Evolutionary conservation across 2,329 filamentous ascomycete genomes (phyloP).

Genomic region (Exophiala bonariae): DNA sequence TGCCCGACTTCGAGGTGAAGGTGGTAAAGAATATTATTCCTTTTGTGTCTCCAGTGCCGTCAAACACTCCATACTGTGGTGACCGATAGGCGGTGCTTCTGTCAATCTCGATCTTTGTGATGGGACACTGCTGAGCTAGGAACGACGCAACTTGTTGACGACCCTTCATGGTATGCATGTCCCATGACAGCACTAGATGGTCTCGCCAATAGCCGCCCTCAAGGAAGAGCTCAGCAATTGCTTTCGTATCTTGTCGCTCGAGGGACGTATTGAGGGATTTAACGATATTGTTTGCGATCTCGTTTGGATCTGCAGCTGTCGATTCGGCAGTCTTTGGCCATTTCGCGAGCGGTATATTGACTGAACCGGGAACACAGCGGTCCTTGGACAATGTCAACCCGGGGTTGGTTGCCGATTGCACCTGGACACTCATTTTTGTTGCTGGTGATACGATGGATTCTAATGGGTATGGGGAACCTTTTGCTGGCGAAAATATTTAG

Average conservation of each 20-base stretch:
- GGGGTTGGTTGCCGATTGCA: slow-evolving; percentile 38
- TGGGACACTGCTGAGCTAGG: slow-evolving; percentile 39
- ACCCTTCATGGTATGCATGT: slow-evolving; percentile 56
- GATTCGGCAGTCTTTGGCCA: slow-evolving; percentile 42
- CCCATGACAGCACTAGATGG: slow-evolving; percentile 57
- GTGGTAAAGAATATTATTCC: slow-evolving; percentile 60
- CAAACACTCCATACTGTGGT: slow-evolving; percentile 50
- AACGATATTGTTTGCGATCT: slow-evolving; percentile 39
- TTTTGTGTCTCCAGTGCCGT: slow-evolving; percentile 48
- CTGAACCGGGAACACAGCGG: slow-evolving; percentile 53
- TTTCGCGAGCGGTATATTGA: slow-evolving; percentile 49
- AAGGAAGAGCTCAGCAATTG: slow-evolving; percentile 47
- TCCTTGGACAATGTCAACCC: slow-evolving; percentile 42
- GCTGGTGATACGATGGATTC: no score
- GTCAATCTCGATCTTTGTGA: slow-evolving; percentile 50
- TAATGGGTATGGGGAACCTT: no score
- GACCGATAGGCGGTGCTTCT: slow-evolving; percentile 44
- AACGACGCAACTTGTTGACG: slow-evolving; percentile 39
- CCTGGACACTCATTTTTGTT: slow-evolving; percentile 28
- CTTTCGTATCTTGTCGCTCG: slow-evolving; percentile 33
- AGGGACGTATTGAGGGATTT: slow-evolving; percentile 42
- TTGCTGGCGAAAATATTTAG: no score
- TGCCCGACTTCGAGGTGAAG: slow-evolving; percentile 55
- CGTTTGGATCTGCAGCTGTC: slow-evolving; percentile 36
- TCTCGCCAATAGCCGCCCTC: slow-evolving; percentile 60